Evolutionary conservation across 495 filamentous ascomycete species (phyloP), one percentile per base, ranked within the genome.

Genomic region (Penicillium taxi): DNA sequence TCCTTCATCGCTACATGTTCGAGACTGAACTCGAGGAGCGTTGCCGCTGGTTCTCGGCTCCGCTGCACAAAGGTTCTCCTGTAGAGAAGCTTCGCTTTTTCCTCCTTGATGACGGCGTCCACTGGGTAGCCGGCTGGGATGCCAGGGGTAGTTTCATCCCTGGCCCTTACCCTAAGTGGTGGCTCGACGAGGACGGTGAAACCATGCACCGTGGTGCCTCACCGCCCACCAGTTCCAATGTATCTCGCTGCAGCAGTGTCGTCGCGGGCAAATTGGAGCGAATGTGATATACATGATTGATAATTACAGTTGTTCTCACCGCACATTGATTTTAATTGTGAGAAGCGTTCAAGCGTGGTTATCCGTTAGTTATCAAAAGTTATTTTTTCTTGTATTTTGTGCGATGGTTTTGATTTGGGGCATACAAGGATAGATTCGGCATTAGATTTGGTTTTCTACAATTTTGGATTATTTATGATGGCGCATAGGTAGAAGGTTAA

Each of bases 41-140:
- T 38, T 66, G 63, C 38, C 58, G 53, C 44, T 69, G 56, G 58
- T 56, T 59, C 38, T 49, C 52, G 12, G 63, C 66, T 26, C 48
- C 43, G 7, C 33, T 61, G 29, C 52, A 59, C 29, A 56, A 62
- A 17, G 63, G 60, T 23, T 52, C 42, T 19, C 47, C 52, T 9
- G 51, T 62, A 4, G 60, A 64, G 36, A 48, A 54, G 46, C 51
- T 66, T 23, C 37, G 63, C 35, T 69, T 69, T 49, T 66, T 69
- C 48, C 57, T 49, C 5, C 54, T 69, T 9, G 66, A 69, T 26
- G 62, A 69, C 27, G 60, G 58, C 13, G 45, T 58, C 36, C 58
- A 58, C 48, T 69, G 61, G 58, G 63, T 69, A 24, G 55, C 63
- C 16, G 66, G 60, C 28, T 69, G 66, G 66, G 63, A 69, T 29